Evolutionary conservation across 1,284 basidiomycete species (phyloP).

Genomic region (Vanrija sp.): DNA sequence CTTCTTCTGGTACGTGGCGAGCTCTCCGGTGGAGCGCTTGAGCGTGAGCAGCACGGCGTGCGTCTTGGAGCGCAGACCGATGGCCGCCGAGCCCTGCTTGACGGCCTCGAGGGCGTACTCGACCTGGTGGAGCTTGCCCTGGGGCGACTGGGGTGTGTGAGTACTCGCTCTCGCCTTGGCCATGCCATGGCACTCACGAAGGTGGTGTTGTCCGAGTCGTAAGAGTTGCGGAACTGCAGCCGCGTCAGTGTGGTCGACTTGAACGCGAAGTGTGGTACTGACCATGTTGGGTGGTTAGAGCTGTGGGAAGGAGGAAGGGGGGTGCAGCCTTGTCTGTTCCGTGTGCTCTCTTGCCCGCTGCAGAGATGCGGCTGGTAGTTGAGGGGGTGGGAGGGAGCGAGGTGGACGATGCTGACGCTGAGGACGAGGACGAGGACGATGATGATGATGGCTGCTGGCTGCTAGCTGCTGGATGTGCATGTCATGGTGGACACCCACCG

Average conservation of each 20-base stretch:
- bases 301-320: neutral
- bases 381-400: neutral
- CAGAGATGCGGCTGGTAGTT: neutral
- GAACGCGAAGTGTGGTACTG: neutral
- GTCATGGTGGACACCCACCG: neutral
- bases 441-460: neutral
- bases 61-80: conserved; percentile 90
- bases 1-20: conserved; percentile 99
- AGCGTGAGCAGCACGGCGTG: conserved; percentile 90
- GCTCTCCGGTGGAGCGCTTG: conserved; percentile 98
- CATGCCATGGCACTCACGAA: conserved; percentile 53
- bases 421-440: neutral
- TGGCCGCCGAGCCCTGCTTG: conserved; percentile 97
- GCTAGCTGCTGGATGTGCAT: neutral
- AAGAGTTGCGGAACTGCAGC: conserved; percentile 82
- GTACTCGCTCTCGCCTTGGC: neutral
- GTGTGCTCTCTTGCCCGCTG: neutral
- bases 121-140: conserved; percentile 65
- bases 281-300: conserved; percentile 15
- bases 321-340: neutral
- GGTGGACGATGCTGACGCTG: neutral
- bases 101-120: conserved; percentile 99
- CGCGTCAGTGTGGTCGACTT: conserved; percentile 3
- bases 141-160: conserved; percentile 35
- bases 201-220: conserved; percentile 94